Conservation (phyloP, 768 basidiomycete genomes). For the Hemileccinum impolitum region DNA sequence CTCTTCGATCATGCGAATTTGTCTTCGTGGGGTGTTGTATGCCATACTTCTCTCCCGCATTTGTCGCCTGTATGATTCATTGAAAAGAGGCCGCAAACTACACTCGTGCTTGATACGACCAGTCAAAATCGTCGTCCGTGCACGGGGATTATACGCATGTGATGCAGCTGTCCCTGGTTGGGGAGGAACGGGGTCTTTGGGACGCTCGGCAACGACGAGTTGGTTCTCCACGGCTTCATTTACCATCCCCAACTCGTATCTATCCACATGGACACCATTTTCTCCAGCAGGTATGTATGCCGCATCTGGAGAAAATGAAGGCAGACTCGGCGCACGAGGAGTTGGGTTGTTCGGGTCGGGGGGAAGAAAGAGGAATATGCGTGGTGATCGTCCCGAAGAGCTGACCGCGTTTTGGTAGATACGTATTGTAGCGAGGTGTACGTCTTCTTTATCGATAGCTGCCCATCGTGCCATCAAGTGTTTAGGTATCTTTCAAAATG, state of each 20-base stretch:
- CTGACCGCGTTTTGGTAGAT: constrained; percentile 58
- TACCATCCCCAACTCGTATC: constrained; percentile 87
- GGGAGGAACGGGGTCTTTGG: constrained; percentile 55
- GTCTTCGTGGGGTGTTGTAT: constrained; percentile 63
- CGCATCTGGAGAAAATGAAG: constrained; percentile 27
- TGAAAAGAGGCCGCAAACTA: constrained; percentile 66
- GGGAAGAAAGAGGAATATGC: constrained; percentile 66
- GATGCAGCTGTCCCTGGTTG: constrained; percentile 33
- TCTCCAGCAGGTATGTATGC: constrained; percentile 30
- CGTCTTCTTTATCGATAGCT: constrained; percentile 65
- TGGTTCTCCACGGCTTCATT: constrained; percentile 83
- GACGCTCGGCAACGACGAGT: constrained; percentile 79
- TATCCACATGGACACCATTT: constrained; percentile 42
- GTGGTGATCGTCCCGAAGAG: constrained; percentile 46
- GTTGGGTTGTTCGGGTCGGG: constrained; percentile 48
- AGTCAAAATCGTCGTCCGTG: constrained; percentile 74
- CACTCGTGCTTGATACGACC: constrained; percentile 82
- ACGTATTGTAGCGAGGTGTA: constrained; percentile 81
- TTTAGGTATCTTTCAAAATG: constrained; percentile 65
- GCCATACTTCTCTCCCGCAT: constrained; percentile 64
- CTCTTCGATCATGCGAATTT: constrained; percentile 74
- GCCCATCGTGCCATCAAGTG: constrained; percentile 86
- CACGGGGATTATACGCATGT: constrained; percentile 51
- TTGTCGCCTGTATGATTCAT: constrained; percentile 63
- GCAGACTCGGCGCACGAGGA: constrained; percentile 22